A percentile compares a stretch with the other conserved stretches of the same genome.
Evolutionary conservation across 306 rosid genomes (phyloP).

Genomic region (Prunus mume): DNA sequence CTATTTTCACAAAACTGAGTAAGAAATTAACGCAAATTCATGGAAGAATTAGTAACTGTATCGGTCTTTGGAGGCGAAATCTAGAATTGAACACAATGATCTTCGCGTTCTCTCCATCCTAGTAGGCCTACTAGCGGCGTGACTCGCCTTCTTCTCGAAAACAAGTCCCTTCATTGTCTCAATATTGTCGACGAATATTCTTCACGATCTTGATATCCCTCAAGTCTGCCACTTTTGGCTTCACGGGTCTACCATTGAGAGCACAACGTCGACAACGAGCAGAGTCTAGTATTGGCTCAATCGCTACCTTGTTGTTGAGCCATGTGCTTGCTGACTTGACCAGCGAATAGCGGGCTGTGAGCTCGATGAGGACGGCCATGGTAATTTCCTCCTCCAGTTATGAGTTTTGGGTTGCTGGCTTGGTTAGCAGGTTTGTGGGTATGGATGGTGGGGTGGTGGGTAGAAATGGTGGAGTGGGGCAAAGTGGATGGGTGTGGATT

Average conservation of each 20-base stretch:
- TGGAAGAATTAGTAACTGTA: too few species aligned
- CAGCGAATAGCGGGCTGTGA: conserved; percentile 72
- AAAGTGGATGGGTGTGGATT: too few species aligned
- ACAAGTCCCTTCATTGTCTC: conserved; percentile 74
- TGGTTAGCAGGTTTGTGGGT: too few species aligned
- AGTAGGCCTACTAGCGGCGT: conserved; percentile 83
- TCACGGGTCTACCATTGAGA: conserved; percentile 62
- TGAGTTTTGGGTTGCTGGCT: too few species aligned
- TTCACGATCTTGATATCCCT: conserved; percentile 88
- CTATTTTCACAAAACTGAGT: too few species aligned
- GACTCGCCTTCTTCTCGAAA: conserved; percentile 87
- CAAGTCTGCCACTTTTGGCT: conserved; percentile 75
- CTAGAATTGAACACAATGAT: conserved; percentile 96
- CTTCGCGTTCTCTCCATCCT: conserved; percentile 92
- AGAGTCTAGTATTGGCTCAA: conserved; percentile 68
- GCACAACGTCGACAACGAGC: conserved; percentile 85
- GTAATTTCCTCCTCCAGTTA: conserved; percentile 5
- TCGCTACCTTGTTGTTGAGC: conserved; percentile 88
- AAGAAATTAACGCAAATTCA: too few species aligned
- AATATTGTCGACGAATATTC: conserved; percentile 48
- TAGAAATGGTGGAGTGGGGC: too few species aligned
- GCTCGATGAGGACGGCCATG: conserved; percentile 86
- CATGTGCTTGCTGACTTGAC: conserved; percentile 83
- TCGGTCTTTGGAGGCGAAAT: conserved; percentile 91
- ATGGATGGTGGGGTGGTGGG: too few species aligned